phyloP scores from a whole-genome alignment of 768 basidiomycete genomes.

The Mycena leptocephala region DNA sequence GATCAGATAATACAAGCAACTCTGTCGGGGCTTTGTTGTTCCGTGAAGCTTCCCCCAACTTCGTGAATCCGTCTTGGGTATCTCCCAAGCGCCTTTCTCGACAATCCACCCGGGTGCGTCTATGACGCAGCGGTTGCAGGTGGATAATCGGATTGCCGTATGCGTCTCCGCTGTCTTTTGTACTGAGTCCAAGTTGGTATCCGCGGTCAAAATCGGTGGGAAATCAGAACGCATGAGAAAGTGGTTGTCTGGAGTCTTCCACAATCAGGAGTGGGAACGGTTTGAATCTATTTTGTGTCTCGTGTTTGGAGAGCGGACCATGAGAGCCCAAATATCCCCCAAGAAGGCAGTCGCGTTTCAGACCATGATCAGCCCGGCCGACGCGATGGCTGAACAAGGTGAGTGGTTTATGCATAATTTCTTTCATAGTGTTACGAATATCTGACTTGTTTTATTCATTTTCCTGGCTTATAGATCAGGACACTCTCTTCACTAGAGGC shows the following conservation, averaged over 20 bases:
- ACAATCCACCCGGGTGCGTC: too few species aligned
- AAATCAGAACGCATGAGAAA: background rate
- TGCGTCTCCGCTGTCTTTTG: background rate
- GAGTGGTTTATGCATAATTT: too few species aligned
- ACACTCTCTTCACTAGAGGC: background rate
- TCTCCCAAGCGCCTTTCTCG: too few species aligned
- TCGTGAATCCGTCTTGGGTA: too few species aligned
- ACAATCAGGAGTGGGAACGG: constrained; percentile 11
- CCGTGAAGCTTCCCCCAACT: too few species aligned
- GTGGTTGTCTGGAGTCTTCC: background rate
- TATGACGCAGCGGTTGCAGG: too few species aligned
- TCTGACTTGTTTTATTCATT: too few species aligned
- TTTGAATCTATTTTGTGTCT: background rate
- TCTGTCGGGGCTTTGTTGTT: too few species aligned
- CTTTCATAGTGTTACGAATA: too few species aligned
- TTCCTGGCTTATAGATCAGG: background rate
- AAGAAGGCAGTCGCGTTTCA: background rate
- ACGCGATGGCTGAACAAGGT: background rate
- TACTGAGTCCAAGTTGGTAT: background rate
- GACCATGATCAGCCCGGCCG: background rate
- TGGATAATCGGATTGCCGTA: too few species aligned
- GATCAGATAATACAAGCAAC: too few species aligned
- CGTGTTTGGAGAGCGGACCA: background rate
- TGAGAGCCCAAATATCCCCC: background rate
- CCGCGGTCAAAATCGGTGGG: background rate